Base-by-base conservation (phyloP, 306 rosid genomes). In the Oemleria cerasiformis region DNA sequence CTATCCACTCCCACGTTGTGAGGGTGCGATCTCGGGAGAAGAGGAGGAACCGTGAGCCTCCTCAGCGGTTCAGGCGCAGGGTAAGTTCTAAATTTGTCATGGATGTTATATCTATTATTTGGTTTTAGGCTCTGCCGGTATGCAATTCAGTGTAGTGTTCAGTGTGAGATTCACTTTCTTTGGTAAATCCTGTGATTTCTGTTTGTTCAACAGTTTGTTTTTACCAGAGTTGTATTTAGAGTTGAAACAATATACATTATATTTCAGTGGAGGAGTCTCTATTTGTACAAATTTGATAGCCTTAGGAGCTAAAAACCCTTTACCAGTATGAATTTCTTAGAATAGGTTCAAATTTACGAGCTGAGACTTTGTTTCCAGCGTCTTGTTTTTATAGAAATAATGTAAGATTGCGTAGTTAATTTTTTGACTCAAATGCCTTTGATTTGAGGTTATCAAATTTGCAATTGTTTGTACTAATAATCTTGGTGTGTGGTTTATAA, bases 1-100 rank as follows among this genome's bases (percentile, higher is more conserved):
- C 99, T 0, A 94, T 91, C 17, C 99, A 94, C 85, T 91, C 97
- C 14, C 99, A 94, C n/a, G 99, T 94, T 75, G 97, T 94, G 75
- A 87, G 97, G 84, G 99, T 94, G 67, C 92, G 99, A 5, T 91
- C 99, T 63, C 91, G 95, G 70, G 93, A 95, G 43, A 82, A 91
- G 14, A 81, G 99, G 85, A 91, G 97, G 76, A 91, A 84, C 63
- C 96, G 99, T 72, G 92, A 89, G 30, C 92, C 99, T 2, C 99
- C 99, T 14, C 96, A 87, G 83, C 92, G 99, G 42, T 94, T 84
- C 75, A 87, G 97, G 82, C 97, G 99, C 85, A 83, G 90, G 96
- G 99, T 92, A 79, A 68, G 57, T 21, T 38, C 4, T 5, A 21
- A 21, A 8, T 23, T 54, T 69, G 64, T 9, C 4, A 1, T 67